A percentile compares a stretch with the other conserved stretches of the same genome.
These are phyloP conservation scores for Nakaseomyces glabratus DNA, from an alignment of 1,139 yeast species.

Conservation along the genomic window DNA sequence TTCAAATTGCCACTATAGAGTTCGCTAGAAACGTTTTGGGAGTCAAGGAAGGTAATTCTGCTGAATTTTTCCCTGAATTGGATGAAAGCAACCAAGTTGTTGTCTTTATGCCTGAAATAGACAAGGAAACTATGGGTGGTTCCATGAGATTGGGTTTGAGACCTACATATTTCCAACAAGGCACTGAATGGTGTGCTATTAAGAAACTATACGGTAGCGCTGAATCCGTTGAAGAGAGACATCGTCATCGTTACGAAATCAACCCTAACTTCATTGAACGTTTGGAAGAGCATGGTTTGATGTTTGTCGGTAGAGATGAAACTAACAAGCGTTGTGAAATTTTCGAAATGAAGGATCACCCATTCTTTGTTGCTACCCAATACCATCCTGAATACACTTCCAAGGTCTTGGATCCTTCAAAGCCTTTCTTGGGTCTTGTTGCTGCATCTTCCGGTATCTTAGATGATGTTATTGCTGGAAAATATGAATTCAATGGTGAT, in stretches of 20 bases:
- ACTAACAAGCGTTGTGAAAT: slow-evolving; percentile 88
- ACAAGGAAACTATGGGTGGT: slow-evolving; percentile 93
- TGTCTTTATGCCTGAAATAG: slow-evolving; percentile 97
- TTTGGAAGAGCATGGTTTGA: slow-evolving; percentile 71
- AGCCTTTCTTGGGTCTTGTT: slow-evolving; percentile 91
- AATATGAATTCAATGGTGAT: slow-evolving; percentile 12
- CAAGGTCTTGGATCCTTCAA: slow-evolving; percentile 91
- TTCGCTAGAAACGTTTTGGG: slow-evolving; percentile 78
- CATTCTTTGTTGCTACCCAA: slow-evolving; percentile 91
- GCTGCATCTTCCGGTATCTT: slow-evolving; percentile 48
- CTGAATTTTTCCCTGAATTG: slow-evolving; percentile 61
- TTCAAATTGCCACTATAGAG: slow-evolving; percentile 95
- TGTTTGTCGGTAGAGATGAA: slow-evolving; percentile 91
- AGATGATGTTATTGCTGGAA: slow-evolving; percentile 14
- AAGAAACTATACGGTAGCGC: slow-evolving; percentile 74
- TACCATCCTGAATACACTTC: slow-evolving; percentile 97
- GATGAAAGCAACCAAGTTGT: slow-evolving; percentile 67
- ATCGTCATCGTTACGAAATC: slow-evolving; percentile 96
- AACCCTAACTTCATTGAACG: slow-evolving; percentile 69
- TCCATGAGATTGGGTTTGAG: slow-evolving; percentile 97
- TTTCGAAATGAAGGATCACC: slow-evolving; percentile 69
- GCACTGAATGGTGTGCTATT: slow-evolving; percentile 61
- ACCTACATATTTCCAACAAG: slow-evolving; percentile 70
- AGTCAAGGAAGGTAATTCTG: slow-evolving; percentile 60
- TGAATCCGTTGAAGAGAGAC: slow-evolving; percentile 76